Percentiles rank a stretch among this genome's conserved stretches.
These are phyloP conservation scores for Babesia bovis DNA, from an alignment of 169 alveolate genomes.

Conservation along the genomic window DNA sequence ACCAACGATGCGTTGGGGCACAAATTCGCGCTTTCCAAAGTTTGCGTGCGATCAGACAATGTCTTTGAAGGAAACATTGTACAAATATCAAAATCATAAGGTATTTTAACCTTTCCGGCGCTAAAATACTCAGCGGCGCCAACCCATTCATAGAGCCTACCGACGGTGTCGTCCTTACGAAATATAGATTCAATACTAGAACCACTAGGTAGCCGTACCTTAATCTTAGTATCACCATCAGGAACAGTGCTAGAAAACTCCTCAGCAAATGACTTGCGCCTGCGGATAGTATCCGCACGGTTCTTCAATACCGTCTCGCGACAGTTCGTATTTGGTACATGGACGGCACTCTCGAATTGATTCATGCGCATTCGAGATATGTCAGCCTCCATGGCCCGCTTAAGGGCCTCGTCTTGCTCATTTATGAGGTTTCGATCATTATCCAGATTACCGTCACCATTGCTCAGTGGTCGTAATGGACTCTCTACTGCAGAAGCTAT, in stretches of 20 bases:
- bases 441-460: neutral
- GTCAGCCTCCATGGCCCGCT: constrained; percentile 54
- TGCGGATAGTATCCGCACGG: constrained; percentile 2
- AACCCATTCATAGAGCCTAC: constrained; percentile 56
- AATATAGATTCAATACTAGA: constrained; percentile 34
- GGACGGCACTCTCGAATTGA: constrained; percentile 15
- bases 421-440: constrained; percentile 10
- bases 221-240: constrained; percentile 52
- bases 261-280: constrained; percentile 36
- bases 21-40: constrained; percentile 59
- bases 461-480: neutral
- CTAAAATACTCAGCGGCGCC: constrained; percentile 54
- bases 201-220: constrained; percentile 64
- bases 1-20: constrained; percentile 56
- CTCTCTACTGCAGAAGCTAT: constrained; percentile 14
- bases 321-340: neutral
- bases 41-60: constrained; percentile 29
- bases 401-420: constrained; percentile 54
- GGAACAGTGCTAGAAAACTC: neutral
- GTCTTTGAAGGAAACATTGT: constrained; percentile 46
- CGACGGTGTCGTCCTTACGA: constrained; percentile 56
- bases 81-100: constrained; percentile 47
- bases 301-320: constrained; percentile 7
- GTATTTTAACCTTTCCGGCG: constrained; percentile 19
- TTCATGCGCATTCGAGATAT: constrained; percentile 15